Conservation (phyloP, 2,329 filamentous ascomycete genomes). For the Calonectria multiphialidica region DNA sequence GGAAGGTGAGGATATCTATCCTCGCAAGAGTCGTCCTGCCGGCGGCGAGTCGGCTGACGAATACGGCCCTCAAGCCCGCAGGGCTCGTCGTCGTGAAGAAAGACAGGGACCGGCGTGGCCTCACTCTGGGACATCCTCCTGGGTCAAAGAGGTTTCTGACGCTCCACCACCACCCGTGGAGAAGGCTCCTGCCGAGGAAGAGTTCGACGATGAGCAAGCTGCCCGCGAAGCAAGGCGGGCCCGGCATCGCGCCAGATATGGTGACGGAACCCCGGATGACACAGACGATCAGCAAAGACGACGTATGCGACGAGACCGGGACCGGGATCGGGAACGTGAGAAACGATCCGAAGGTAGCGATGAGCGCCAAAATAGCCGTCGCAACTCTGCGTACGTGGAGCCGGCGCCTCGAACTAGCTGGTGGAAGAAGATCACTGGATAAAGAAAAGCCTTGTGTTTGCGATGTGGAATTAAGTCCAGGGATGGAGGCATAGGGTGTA, state of each 20-base stretch:
- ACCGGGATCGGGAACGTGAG: conserved; percentile 41
- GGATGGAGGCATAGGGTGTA: conserved; percentile 37
- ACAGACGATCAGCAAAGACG: conserved; percentile 58
- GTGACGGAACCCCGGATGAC: conserved; percentile 56
- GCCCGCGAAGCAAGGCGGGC: conserved; percentile 62
- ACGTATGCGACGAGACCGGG: conserved; percentile 57
- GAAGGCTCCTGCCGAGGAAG: conserved; percentile 44
- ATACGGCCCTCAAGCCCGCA: conserved; percentile 56
- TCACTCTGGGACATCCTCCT: conserved; percentile 73
- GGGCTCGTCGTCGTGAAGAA: conserved; percentile 51
- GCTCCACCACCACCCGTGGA: conserved; percentile 67
- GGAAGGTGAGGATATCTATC: conserved; percentile 46
- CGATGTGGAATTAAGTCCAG: conserved; percentile 16
- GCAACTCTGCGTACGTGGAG: conserved; percentile 58
- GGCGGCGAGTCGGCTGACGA: conserved; percentile 58
- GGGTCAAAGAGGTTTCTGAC: conserved; percentile 75
- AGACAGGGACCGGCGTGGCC: conserved; percentile 61
- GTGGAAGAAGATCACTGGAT: conserved; percentile 69
- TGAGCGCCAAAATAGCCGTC: conserved; percentile 56
- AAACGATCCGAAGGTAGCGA: conserved; percentile 58
- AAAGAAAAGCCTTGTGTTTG: conserved; percentile 24
- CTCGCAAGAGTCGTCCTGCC: conserved; percentile 45
- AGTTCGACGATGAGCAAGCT: conserved; percentile 60
- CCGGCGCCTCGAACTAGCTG: conserved; percentile 66
- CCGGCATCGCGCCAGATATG: conserved; percentile 58